phyloP scores from a whole-genome alignment of 345 rosid genomes.

The Hibiscus syriacus region DNA sequence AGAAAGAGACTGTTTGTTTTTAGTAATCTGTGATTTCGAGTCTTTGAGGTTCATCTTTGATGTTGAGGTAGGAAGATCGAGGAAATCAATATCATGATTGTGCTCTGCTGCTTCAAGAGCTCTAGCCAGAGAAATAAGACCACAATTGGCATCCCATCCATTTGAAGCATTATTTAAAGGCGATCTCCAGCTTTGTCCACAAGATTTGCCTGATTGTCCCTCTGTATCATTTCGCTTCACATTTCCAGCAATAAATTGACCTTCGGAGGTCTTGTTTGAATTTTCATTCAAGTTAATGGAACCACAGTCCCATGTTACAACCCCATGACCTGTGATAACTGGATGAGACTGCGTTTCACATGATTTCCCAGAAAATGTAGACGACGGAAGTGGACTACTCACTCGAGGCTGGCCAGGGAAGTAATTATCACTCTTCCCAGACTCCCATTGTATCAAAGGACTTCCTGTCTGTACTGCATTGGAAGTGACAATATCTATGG shows the following conservation, averaged over 20 bases:
- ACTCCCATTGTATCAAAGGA: slow-evolving; percentile 22
- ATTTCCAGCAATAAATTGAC: slow-evolving; percentile 11
- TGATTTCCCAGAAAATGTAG: slow-evolving; percentile 28
- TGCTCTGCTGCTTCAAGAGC: slow-evolving; percentile 35
- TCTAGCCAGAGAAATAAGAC: slow-evolving; percentile 30
- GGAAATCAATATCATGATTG: slow-evolving; percentile 39
- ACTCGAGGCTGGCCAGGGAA: slow-evolving; percentile 28
- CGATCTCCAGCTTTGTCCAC: slow-evolving; percentile 8
- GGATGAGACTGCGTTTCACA: slow-evolving; percentile 19
- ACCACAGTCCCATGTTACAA: slow-evolving; percentile 26
- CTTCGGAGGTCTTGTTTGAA: slow-evolving; percentile 16
- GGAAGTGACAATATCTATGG: slow-evolving; percentile 25
- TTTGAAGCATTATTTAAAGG: slow-evolving; percentile 8
- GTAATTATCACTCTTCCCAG: slow-evolving; percentile 24
- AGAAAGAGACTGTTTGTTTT: slow-evolving; percentile 43
- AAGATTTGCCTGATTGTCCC: slow-evolving; percentile 20
- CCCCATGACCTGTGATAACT: slow-evolving; percentile 23
- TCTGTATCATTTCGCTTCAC: slow-evolving; percentile 33
- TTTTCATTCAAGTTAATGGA: slow-evolving; percentile 14
- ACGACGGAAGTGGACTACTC: slow-evolving; percentile 25
- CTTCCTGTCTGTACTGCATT: slow-evolving; percentile 25
- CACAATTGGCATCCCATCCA: slow-evolving; percentile 16
- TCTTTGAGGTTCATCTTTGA: slow-evolving; percentile 41
- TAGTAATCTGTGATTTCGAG: slow-evolving; percentile 33
- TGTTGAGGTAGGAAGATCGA: slow-evolving; percentile 40